A percentile compares a stretch with the other conserved stretches of the same genome.
Evolutionary conservation across 169 alveolate species (phyloP).

Genomic region (Plasmodium falciparum): DNA sequence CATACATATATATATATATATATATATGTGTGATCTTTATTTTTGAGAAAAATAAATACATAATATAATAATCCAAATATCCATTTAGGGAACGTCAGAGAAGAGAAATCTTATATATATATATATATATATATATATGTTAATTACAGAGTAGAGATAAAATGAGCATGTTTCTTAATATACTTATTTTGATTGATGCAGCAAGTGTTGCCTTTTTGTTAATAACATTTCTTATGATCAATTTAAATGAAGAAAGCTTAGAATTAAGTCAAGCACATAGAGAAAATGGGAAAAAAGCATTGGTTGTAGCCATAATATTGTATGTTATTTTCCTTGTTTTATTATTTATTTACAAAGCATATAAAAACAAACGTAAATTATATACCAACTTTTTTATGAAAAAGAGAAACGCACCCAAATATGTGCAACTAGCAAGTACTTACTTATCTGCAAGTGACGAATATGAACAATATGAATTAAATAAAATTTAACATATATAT

Average conservation of each 20-base stretch:
- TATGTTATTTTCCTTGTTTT: conserved; percentile 52
- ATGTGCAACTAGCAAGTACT: conserved; percentile 65
- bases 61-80: neutral
- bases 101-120: neutral
- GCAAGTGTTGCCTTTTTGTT: conserved; percentile 75
- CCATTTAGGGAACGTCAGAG: too few species aligned
- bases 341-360: conserved; percentile 67
- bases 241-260: conserved; percentile 66
- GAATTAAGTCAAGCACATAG: conserved; percentile 40
- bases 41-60: neutral
- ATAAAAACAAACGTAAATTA: conserved; percentile 58
- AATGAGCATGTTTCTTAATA: conserved; percentile 73
- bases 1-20: neutral
- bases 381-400: conserved; percentile 68
- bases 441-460: conserved; percentile 68
- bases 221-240: conserved; percentile 73
- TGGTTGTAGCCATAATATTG: conserved; percentile 61
- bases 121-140: neutral
- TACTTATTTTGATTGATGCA: conserved; percentile 73
- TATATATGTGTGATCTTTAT: too few species aligned
- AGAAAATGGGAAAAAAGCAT: conserved; percentile 76
- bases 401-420: conserved; percentile 60
- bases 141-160: conserved; percentile 7
- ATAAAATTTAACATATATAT: conserved; percentile 26
- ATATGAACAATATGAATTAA: conserved; percentile 68